phyloP scores from a whole-genome alignment of 257 asterid genomes.

The Nicotiana undulata region DNA sequence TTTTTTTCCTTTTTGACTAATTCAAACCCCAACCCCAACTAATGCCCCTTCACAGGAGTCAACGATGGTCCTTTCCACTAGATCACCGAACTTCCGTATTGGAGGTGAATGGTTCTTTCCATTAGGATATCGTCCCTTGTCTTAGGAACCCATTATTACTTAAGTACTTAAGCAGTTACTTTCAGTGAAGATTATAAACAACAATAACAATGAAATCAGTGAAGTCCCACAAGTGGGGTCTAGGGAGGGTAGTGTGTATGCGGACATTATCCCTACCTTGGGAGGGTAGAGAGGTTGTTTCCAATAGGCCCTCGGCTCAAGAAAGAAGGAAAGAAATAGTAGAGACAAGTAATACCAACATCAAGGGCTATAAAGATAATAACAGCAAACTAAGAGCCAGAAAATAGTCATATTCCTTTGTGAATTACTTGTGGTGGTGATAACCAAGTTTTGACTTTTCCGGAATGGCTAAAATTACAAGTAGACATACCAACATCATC shows the following conservation, averaged over 20 bases:
- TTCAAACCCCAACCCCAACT: neutral
- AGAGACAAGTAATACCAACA: too few species aligned
- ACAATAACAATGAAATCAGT: neutral
- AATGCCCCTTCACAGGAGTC: neutral
- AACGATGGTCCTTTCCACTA: neutral
- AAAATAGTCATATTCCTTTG: neutral
- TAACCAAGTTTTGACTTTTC: neutral
- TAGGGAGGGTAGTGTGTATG: too few species aligned
- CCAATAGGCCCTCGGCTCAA: too few species aligned
- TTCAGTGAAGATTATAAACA: neutral
- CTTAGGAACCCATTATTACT: neutral
- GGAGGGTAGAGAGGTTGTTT: too few species aligned
- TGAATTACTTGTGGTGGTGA: neutral
- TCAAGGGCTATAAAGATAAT: too few species aligned
- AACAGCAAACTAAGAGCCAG: too few species aligned
- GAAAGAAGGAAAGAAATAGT: too few species aligned
- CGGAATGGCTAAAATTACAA: neutral
- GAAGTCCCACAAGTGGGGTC: too few species aligned
- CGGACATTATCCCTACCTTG: too few species aligned
- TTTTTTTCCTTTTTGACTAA: neutral
- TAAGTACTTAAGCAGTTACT: neutral
- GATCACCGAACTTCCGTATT: neutral
- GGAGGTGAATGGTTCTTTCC: neutral
- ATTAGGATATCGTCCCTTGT: neutral
- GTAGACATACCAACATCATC: slow-evolving; percentile 71